phyloP scores from a whole-genome alignment of 2,329 filamentous ascomycete species.

The Talaromyces sp. region DNA sequence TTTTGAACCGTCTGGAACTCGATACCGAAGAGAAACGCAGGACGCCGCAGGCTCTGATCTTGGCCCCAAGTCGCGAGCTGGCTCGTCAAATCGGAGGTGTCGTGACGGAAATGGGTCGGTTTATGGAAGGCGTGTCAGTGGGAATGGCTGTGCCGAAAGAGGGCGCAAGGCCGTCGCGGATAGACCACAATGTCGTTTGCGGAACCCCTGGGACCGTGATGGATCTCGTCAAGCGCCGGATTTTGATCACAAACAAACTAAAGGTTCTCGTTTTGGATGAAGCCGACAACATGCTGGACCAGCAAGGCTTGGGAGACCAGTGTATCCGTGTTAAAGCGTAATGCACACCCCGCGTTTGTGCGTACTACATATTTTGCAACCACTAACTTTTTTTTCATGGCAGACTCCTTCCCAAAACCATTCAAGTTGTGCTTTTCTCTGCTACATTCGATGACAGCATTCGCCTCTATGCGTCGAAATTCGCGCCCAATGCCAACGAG shows the following conservation, averaged over 20 bases:
- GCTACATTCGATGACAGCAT: slow-evolving; percentile 89
- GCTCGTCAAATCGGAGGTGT: slow-evolving; percentile 91
- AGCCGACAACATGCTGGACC: slow-evolving; percentile 97
- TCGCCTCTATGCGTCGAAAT: slow-evolving; percentile 74
- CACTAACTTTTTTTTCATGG: slow-evolving; percentile 18
- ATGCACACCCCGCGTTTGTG: neutral
- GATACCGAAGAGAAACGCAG: slow-evolving; percentile 51
- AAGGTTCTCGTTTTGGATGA: slow-evolving; percentile 89
- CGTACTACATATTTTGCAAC: slow-evolving; percentile 20
- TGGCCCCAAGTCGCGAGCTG: slow-evolving; percentile 90
- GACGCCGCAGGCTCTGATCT: slow-evolving; percentile 74
- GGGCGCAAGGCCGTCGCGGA: slow-evolving; percentile 61
- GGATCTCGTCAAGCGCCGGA: slow-evolving; percentile 74
- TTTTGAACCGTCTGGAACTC: slow-evolving; percentile 81
- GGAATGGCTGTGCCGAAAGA: slow-evolving; percentile 78
- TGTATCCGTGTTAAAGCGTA: slow-evolving; percentile 85
- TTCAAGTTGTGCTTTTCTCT: slow-evolving; percentile 94
- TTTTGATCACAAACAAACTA: slow-evolving; percentile 67
- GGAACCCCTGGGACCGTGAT: slow-evolving; percentile 91
- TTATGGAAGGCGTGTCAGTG: slow-evolving; percentile 69
- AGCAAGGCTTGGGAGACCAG: slow-evolving; percentile 91
- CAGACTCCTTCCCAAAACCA: slow-evolving; percentile 66
- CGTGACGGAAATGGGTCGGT: slow-evolving; percentile 76
- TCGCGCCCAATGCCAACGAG: slow-evolving; percentile 79
- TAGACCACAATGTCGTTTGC: slow-evolving; percentile 76